Base-by-base conservation (phyloP, 257 asterid genomes). In the Jasminum sambac region DNA sequence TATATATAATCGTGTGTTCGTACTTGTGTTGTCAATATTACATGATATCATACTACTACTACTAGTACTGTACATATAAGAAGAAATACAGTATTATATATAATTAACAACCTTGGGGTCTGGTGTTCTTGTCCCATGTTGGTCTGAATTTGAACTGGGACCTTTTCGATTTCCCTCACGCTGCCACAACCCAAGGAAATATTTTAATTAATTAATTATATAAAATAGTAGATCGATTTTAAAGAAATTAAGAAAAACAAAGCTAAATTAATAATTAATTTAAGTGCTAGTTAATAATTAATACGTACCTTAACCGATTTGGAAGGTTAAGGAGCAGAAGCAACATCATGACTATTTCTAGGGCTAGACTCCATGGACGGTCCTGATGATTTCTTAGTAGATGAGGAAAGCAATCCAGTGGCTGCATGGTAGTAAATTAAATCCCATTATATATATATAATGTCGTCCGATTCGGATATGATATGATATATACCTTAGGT, bases 41-140 rank as follows among this genome's bases (percentile, higher is more conserved):
- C n/a, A n/a, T n/a, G n/a, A n/a, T n/a, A n/a, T n/a, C n/a, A n/a
- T n/a, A n/a, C n/a, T n/a, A n/a, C n/a, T n/a, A n/a, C n/a, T n/a
- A n/a, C n/a, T n/a, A n/a, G n/a, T n/a, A n/a, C n/a, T n/a, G n/a
- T n/a, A n/a, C n/a, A n/a, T n/a, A n/a, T n/a, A n/a, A n/a, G n/a
- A n/a, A n/a, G n/a, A n/a, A n/a, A n/a, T n/a, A n/a, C n/a, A n/a
- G n/a, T n/a, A n/a, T n/a, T n/a, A n/a, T n/a, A n/a, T n/a, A n/a
- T n/a, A n/a, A n/a, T n/a, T n/a, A n/a, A n/a, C n/a, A n/a, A 91
- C 99, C 98, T 95, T 95, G 61, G 97, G 95, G 63, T 95, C 98
- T 13, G 86, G 90, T 48, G 96, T 86, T 68, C 88, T 89, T 6
- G 94, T 86, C 55, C 85, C 86, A 71, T 91, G 97, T 63, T 83